Base-by-base conservation (phyloP, 768 basidiomycete species). In the Sistotremastrum niveocremeum region DNA sequence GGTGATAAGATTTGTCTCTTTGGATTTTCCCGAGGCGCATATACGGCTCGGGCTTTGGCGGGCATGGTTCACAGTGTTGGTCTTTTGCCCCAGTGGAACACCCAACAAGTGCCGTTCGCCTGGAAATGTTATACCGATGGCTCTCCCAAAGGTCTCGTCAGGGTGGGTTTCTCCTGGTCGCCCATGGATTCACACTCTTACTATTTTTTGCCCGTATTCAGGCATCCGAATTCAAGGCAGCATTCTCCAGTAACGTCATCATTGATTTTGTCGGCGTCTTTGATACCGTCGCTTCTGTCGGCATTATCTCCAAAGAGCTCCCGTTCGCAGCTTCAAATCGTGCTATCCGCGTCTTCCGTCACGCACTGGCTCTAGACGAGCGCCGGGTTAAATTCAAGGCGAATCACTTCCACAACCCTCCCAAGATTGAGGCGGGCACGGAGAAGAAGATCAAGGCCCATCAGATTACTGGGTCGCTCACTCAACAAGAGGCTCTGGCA, bases 211-310 rank as follows among this genome's bases (percentile, higher is more conserved):
- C 20, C 20, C 20, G 20, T 2, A 20, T 20, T 20, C 2, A 20
- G 20, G 20, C 20, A 20, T 20, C 20, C 20, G 42, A 56, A 51
- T 75, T 74, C 57, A 74, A 71, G 56, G 60, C 61, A 9, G 63
- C 70, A 0, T 73, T 73, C 48, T 72, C 68, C 3, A 62, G 64
- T 31, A 60, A 64, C 35, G 62, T 71, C 1, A 50, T 57, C 28
- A 65, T 75, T 5, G 69, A 75, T 34, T 76, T 76, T 40, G 59
- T 77, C 29, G 75, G 75, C 1, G 68, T 71, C 7, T 76, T 79
- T 77, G 80, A 83, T 51, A 81, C 78, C 1, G 79, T 83, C 4
- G 70, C 72, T 20, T 80, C 78, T 0, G 77, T 81, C 9, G 78
- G 77, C 7, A 41, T 76, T 37, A 61, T 77, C 43, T 67, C 67